A percentile compares a stretch with the other conserved stretches of the same genome.
phyloP scores from a whole-genome alignment of 2,329 filamentous ascomycete species.

The Penicillium vulpinum region DNA sequence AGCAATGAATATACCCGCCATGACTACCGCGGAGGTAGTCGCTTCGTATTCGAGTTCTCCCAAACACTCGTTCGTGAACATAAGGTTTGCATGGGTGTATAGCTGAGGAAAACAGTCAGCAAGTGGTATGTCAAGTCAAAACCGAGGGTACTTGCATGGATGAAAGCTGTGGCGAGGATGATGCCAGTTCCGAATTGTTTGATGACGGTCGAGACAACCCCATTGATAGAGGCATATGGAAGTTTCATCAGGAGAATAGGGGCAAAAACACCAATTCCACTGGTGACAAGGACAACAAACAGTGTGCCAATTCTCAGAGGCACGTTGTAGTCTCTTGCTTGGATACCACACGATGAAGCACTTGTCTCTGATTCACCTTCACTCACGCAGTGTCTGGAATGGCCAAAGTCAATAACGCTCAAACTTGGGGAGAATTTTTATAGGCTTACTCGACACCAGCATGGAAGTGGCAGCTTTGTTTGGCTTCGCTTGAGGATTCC shows the following conservation, averaged over 20 bases:
- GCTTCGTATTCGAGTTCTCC: conserved; percentile 66
- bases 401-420: conserved; percentile 8
- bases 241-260: conserved; percentile 65
- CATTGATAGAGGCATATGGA: conserved; percentile 52
- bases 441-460: conserved; percentile 69
- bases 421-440: neutral
- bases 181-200: conserved; percentile 58
- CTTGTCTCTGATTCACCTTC: conserved; percentile 46
- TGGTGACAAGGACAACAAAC: conserved; percentile 70
- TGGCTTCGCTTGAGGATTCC: conserved; percentile 28
- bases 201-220: conserved; percentile 60
- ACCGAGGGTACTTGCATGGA: conserved; percentile 35
- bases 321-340: conserved; percentile 64
- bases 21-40: conserved; percentile 68
- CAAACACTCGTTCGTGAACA: conserved; percentile 71
- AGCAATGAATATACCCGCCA: conserved; percentile 72
- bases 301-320: conserved; percentile 68
- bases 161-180: conserved; percentile 42
- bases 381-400: conserved; percentile 55
- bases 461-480: conserved; percentile 69
- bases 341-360: conserved; percentile 48
- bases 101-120: conserved; percentile 50
- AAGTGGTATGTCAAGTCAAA: neutral
- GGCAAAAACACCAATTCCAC: conserved; percentile 66
- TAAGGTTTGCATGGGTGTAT: conserved; percentile 69